phyloP scores from a whole-genome alignment of 2,329 filamentous ascomycete genomes.

The Penicillium expansum region DNA sequence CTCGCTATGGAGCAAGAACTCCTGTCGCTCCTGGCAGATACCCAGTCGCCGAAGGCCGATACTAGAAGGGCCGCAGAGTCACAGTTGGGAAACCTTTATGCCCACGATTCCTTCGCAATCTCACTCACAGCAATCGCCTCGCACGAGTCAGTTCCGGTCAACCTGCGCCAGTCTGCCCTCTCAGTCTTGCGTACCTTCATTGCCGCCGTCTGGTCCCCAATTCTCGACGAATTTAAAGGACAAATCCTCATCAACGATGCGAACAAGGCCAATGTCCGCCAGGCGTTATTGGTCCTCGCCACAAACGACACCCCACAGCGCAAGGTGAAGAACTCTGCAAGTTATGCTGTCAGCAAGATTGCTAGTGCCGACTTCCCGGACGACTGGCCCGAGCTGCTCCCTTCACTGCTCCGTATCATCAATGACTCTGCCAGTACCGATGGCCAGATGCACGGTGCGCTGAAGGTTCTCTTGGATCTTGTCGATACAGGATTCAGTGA shows the following conservation, averaged over 20 bases:
- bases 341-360: constrained; percentile 89
- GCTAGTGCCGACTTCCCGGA: constrained; percentile 91
- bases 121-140: constrained; percentile 78
- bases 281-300: constrained; percentile 72
- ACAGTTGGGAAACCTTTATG: constrained; percentile 70
- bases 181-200: constrained; percentile 80
- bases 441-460: constrained; percentile 78
- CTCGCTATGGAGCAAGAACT: constrained; percentile 83
- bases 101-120: constrained; percentile 69
- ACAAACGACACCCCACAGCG: constrained; percentile 69
- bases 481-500: constrained; percentile 93
- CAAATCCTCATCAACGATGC: constrained; percentile 68
- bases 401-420: constrained; percentile 74
- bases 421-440: constrained; percentile 65
- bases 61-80: constrained; percentile 83
- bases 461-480: constrained; percentile 83
- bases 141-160: constrained; percentile 68
- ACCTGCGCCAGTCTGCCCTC: constrained; percentile 79
- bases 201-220: constrained; percentile 75
- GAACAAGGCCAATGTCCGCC: constrained; percentile 70
- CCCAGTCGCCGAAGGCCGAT: constrained; percentile 71
- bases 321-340: constrained; percentile 85
- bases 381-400: constrained; percentile 86
- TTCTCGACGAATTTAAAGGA: constrained; percentile 68
- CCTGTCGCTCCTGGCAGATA: constrained; percentile 81